phyloP scores from a whole-genome alignment of 1,284 basidiomycete species.

The Mycena citricolor region DNA sequence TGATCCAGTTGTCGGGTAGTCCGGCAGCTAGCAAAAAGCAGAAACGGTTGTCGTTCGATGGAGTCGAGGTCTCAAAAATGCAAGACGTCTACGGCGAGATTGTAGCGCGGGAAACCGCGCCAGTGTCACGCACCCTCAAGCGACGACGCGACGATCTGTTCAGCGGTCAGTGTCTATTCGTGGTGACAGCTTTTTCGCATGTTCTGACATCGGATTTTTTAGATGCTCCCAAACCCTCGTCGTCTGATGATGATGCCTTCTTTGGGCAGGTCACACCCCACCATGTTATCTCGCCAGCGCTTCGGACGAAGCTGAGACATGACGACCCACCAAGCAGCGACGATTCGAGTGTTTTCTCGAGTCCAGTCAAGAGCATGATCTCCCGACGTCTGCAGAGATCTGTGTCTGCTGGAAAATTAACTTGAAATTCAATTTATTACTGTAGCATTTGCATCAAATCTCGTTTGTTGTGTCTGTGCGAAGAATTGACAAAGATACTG shows the following conservation, averaged over 20 bases:
- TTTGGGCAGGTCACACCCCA: constrained; percentile 67
- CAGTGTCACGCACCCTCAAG: too few relatives aligned
- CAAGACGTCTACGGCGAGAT: constrained; percentile 27
- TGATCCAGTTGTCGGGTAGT: too few relatives aligned
- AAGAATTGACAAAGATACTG: too few relatives aligned
- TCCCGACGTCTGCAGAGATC: constrained; percentile 14
- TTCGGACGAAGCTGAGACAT: constrained; percentile 26
- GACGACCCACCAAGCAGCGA: constrained; percentile 30
- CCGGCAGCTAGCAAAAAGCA: constrained; percentile 36
- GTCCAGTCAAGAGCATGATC: constrained; percentile 18
- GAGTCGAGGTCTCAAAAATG: constrained; percentile 50
- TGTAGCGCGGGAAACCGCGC: too few relatives aligned
- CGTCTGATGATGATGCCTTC: constrained; percentile 62
- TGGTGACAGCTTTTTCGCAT: not conserved
- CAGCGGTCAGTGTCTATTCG: constrained; percentile 11
- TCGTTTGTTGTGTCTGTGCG: too few relatives aligned
- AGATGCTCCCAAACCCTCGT: constrained; percentile 24
- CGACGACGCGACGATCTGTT: constrained; percentile 20
- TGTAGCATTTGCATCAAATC: too few relatives aligned
- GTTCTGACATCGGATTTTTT: not conserved
- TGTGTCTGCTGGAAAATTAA: too few relatives aligned
- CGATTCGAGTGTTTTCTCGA: constrained; percentile 25
- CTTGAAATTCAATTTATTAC: too few relatives aligned
- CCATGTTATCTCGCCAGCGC: constrained; percentile 60
- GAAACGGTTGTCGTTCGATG: constrained; percentile 51